phyloP scores from a whole-genome alignment of 176 grass and related monocot species.

The Musa schizocarpa region DNA sequence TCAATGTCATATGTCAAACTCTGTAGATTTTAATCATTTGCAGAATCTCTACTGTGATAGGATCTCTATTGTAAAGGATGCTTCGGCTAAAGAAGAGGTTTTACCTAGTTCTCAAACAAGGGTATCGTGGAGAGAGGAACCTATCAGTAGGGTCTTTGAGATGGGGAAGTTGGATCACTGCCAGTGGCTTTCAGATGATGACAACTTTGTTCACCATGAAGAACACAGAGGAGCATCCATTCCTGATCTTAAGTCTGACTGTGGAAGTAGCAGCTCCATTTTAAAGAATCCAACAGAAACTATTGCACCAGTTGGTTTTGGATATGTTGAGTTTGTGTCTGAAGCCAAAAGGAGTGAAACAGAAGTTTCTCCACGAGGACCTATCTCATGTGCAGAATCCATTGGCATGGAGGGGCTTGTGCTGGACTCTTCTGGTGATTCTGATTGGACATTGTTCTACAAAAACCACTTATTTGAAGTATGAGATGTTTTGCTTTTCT shows the following conservation, averaged over 20 bases:
- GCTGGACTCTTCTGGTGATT: slow-evolving; percentile 60
- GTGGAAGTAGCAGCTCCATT: slow-evolving; percentile 8
- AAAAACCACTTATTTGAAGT: slow-evolving; percentile 69
- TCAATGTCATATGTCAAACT: slow-evolving; percentile 32
- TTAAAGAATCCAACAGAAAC: slow-evolving; percentile 21
- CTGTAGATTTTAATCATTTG: slow-evolving; percentile 61
- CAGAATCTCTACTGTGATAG: slow-evolving; percentile 34
- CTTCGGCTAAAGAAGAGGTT: slow-evolving; percentile 13
- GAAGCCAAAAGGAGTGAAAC: slow-evolving; percentile 15
- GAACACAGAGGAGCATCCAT: not conserved
- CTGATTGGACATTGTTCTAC: slow-evolving; percentile 74
- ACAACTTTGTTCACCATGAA: slow-evolving; percentile 15
- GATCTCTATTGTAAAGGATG: slow-evolving; percentile 21
- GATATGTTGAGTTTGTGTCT: slow-evolving; percentile 34
- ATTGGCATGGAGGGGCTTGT: slow-evolving; percentile 59
- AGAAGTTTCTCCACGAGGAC: slow-evolving; percentile 2
- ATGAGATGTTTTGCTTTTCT: slow-evolving; percentile 28
- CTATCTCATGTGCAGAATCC: slow-evolving; percentile 43
- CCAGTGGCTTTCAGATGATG: slow-evolving; percentile 74
- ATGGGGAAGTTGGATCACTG: slow-evolving; percentile 57
- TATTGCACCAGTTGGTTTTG: slow-evolving; percentile 30
- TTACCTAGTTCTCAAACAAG: slow-evolving; percentile 23
- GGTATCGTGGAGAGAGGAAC: slow-evolving; percentile 86
- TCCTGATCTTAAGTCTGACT: slow-evolving; percentile 15
- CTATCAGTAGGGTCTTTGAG: slow-evolving; percentile 85